Conservation (phyloP, 768 basidiomycete species). For the Termitomyces sp. region DNA sequence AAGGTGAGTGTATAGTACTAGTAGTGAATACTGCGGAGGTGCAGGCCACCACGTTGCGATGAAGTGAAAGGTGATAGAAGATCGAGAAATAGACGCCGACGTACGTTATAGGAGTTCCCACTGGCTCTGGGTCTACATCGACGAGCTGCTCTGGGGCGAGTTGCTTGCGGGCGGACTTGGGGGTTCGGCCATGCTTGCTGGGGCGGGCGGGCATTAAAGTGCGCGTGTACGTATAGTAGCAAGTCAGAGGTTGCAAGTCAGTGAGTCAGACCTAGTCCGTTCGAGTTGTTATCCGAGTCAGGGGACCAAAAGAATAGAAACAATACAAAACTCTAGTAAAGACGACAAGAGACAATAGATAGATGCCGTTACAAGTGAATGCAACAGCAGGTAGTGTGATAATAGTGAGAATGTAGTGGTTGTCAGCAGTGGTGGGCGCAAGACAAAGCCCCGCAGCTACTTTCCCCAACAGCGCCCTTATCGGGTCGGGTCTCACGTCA, state of each 20-base stretch:
- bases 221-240: neutral
- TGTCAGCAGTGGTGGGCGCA: neutral
- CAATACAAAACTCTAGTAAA: neutral
- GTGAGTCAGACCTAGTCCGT: neutral
- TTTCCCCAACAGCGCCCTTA: neutral
- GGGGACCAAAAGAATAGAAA: too few species aligned
- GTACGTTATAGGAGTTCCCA: neutral
- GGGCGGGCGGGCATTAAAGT: conserved; percentile 11
- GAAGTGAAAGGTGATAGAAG: neutral
- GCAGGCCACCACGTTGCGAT: neutral
- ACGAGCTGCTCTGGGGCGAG: neutral
- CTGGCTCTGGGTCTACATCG: too few species aligned
- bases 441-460: neutral
- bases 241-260: neutral
- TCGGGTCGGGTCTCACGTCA: neutral
- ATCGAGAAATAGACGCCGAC: neutral
- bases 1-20: neutral
- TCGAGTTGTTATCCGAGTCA: too few species aligned
- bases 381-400: neutral
- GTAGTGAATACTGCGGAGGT: neutral
- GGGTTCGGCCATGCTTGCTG: conserved; percentile 5
- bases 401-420: neutral
- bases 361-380: conserved; percentile 2
- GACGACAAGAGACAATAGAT: neutral
- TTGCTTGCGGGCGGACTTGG: neutral